These are phyloP conservation scores for Clitocybe nebularis DNA, from an alignment of 1,284 basidiomycete species.

Conservation along the genomic window DNA sequence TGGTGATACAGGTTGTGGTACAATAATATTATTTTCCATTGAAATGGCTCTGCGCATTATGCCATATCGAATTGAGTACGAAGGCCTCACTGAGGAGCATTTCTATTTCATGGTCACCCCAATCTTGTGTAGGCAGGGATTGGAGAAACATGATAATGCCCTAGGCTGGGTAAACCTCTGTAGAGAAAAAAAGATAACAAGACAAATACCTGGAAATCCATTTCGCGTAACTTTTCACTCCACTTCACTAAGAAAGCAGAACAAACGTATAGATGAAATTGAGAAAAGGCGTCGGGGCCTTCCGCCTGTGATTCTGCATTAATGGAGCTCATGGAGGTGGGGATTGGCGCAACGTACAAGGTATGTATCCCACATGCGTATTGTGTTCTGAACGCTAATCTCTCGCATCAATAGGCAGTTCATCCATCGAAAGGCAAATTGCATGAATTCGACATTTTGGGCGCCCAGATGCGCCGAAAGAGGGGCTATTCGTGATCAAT, in stretches of 20 bases:
- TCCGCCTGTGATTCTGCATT: conserved; percentile 62
- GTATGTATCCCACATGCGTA: conserved; percentile 99
- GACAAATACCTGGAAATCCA: conserved; percentile 94
- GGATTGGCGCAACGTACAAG: conserved; percentile 52
- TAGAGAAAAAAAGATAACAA: conserved; percentile 15
- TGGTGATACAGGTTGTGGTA: conserved; percentile 1
- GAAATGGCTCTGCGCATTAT: conserved; percentile 92
- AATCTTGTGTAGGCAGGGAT: conserved; percentile 90
- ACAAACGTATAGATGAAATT: conserved; percentile 96
- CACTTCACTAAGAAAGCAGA: conserved; percentile 92
- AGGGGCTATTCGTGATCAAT: too few species aligned
- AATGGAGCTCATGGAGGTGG: conserved; percentile 1
- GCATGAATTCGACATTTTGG: conserved; percentile 96
- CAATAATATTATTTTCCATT: conserved; percentile 37
- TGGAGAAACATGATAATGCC: conserved; percentile 99
- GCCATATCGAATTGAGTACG: conserved; percentile 91
- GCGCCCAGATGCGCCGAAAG: conserved; percentile 79
- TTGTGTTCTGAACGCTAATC: conserved; percentile 91
- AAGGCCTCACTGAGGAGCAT: conserved; percentile 95
- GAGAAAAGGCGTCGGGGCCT: conserved; percentile 92
- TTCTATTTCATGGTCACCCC: conserved; percentile 95
- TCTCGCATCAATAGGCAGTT: conserved; percentile 97
- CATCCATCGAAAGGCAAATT: conserved; percentile 99
- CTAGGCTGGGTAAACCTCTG: conserved; percentile 35
- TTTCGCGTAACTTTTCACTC: conserved; percentile 84